Evolutionary conservation across 495 filamentous ascomycete genomes (phyloP).

Genomic region (Cercophora sp.): DNA sequence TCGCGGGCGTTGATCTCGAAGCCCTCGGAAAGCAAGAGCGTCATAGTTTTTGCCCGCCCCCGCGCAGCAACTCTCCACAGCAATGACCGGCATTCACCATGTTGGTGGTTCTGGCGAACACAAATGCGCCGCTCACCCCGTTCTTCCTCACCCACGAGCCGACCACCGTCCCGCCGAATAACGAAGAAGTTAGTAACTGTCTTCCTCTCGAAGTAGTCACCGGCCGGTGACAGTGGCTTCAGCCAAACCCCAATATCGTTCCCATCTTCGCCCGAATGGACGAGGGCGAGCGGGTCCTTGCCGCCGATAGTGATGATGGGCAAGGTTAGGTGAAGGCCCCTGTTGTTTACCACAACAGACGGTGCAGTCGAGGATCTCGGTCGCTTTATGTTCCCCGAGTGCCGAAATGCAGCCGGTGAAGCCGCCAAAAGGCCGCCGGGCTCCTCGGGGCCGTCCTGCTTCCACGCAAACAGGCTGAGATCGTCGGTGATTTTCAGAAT

Average conservation of each 20-base stretch:
- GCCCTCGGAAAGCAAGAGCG: neutral
- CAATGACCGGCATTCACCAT: neutral
- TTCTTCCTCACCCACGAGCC: neutral
- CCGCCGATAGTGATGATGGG: neutral
- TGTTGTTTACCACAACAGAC: neutral
- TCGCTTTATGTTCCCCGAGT: neutral
- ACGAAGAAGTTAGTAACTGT: neutral
- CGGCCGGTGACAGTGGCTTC: neutral
- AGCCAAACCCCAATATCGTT: neutral
- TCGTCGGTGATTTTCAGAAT: neutral
- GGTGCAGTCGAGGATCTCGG: neutral
- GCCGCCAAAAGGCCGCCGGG: neutral
- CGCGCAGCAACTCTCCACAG: neutral
- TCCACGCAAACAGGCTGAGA: slow-evolving; percentile 1
- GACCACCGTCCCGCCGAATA: neutral
- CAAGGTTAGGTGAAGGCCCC: neutral
- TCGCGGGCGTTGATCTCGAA: neutral
- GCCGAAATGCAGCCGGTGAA: neutral
- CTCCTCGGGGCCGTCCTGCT: neutral
- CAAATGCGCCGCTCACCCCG: neutral
- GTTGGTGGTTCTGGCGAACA: neutral
- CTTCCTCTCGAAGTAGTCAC: neutral
- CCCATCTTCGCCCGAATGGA: neutral
- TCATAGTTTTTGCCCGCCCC: neutral
- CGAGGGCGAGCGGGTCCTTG: neutral